These are phyloP conservation scores for Limnanthes douglasii DNA, from an alignment of 345 rosid species.

Conservation along the genomic window DNA sequence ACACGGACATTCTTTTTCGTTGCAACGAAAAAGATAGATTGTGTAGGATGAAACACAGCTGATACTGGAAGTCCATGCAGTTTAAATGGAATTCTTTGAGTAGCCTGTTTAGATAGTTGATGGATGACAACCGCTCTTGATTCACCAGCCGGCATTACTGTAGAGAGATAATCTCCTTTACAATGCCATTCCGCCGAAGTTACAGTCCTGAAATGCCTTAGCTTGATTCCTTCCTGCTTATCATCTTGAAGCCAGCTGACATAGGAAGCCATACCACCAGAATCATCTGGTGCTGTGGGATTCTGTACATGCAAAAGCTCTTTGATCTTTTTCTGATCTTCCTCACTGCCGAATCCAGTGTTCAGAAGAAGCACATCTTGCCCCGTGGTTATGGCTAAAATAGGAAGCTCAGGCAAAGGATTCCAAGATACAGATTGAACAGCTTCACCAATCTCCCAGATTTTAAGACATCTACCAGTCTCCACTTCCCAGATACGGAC, in stretches of 20 bases:
- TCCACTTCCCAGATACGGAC: constrained; percentile 74
- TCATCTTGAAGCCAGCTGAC: constrained; percentile 75
- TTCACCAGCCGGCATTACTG: constrained; percentile 79
- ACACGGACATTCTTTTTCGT: constrained; percentile 86
- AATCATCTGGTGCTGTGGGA: constrained; percentile 7
- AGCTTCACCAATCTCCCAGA: constrained; percentile 62
- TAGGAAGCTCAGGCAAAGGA: constrained; percentile 60
- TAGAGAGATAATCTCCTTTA: constrained; percentile 79
- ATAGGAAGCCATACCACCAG: constrained; percentile 20
- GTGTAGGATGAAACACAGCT: constrained; percentile 71
- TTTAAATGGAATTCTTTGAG: constrained; percentile 57
- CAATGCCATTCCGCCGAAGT: constrained; percentile 79
- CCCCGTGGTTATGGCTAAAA: constrained; percentile 49
- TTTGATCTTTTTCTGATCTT: constrained; percentile 11
- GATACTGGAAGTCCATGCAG: constrained; percentile 79
- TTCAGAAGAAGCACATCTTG: constrained; percentile 14
- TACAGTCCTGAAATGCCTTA: constrained; percentile 70
- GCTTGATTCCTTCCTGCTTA: constrained; percentile 41
- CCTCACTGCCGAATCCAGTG: constrained; percentile 19
- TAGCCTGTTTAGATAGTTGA: constrained; percentile 52
- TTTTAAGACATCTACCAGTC: constrained; percentile 44
- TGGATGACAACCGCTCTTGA: constrained; percentile 63
- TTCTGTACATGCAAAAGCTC: constrained; percentile 12
- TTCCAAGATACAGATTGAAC: constrained; percentile 76
- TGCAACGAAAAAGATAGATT: constrained; percentile 45